A percentile compares a stretch with the other conserved stretches of the same genome.
Evolutionary conservation across 345 rosid genomes (phyloP).

Genomic region (Cardamine resedifolia): DNA sequence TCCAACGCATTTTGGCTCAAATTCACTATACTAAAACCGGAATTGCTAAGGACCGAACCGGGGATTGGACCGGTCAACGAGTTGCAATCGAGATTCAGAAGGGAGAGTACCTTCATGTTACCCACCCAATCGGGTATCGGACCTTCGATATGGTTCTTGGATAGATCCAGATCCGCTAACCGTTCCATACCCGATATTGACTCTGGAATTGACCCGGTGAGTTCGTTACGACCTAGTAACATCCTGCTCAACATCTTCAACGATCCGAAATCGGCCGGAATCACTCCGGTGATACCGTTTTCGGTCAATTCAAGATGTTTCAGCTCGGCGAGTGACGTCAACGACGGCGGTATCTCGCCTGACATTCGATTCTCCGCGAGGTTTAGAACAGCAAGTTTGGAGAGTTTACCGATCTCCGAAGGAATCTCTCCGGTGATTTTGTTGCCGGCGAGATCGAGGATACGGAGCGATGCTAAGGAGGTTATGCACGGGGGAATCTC

Average conservation of each 20-base stretch:
- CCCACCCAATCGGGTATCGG: conserved; percentile 64
- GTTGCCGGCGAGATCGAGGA: conserved; percentile 82
- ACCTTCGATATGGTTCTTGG: conserved; percentile 65
- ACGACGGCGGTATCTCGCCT: conserved; percentile 63
- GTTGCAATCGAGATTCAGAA: conserved; percentile 69
- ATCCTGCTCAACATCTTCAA: conserved; percentile 80
- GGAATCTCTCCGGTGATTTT: conserved; percentile 71
- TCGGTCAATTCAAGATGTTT: conserved; percentile 75
- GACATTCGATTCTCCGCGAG: conserved; percentile 73
- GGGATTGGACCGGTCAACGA: conserved; percentile 62
- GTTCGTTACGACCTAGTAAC: conserved; percentile 64
- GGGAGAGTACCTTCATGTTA: conserved; percentile 73
- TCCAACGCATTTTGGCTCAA: conserved; percentile 73
- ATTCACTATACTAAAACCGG: conserved; percentile 68
- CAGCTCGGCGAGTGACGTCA: conserved; percentile 56
- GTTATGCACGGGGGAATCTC: conserved; percentile 63
- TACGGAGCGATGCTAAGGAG: conserved; percentile 62
- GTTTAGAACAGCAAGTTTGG: conserved; percentile 62
- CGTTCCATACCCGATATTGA: conserved; percentile 60
- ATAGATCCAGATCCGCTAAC: conserved; percentile 82
- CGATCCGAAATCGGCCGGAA: conserved; percentile 69
- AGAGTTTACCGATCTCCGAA: conserved; percentile 56
- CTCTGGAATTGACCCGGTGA: conserved; percentile 65
- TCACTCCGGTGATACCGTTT: conserved; percentile 61
- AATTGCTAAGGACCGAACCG: conserved; percentile 45